Evolutionary conservation across 2,329 filamentous ascomycete species (phyloP), one percentile per base, ranked within the genome.

Genomic region (Talaromyces sp.): DNA sequence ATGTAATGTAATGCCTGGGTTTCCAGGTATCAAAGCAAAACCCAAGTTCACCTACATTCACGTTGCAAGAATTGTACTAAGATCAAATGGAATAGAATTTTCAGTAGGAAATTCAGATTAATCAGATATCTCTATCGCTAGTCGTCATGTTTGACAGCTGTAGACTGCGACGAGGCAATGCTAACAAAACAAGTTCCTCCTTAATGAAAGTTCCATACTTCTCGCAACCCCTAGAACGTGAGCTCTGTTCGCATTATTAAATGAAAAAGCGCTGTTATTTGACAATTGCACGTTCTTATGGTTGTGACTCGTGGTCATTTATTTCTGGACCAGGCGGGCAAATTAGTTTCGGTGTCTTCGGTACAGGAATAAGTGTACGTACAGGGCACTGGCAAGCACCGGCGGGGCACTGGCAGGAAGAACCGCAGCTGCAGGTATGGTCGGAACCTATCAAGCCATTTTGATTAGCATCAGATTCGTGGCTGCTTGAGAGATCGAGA

Each of bases 351-450:
- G n/a, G 11, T 7, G 1, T 24, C 11, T 9, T 14, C 5, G 19
- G 10, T 14, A 16, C 16, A 31, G 14, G 10, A 56, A 33, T 14
- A 27, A 48, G 14, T 13, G n/a, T 43, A 63, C 61, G 22, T 57
- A 63, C 61, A 43, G 48, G 48, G 61, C 61, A 63, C 19, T 63
- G 8, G 61, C 61, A 63, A 41, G 39, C 39, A 47, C 61, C 61
- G 14, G 61, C 16, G 27, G 61, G 61, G 50, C 61, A 63, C 39
- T 63, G 61, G 61, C 61, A 63, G 39, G 61, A 63, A 35, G 61
- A 31, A n/a, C 61, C 61, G 35, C 61, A 63, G 61, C 61, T 63
- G 61, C 61, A 63, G 41, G 50, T 57, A 33, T 63, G 61, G 27
- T 63, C 61, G 50, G 60, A 33, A 43, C 61, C 61, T 63, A 45